Conservation (phyloP, 1,139 yeast species). For the Yamadazyma pseudoaaseri region DNA sequence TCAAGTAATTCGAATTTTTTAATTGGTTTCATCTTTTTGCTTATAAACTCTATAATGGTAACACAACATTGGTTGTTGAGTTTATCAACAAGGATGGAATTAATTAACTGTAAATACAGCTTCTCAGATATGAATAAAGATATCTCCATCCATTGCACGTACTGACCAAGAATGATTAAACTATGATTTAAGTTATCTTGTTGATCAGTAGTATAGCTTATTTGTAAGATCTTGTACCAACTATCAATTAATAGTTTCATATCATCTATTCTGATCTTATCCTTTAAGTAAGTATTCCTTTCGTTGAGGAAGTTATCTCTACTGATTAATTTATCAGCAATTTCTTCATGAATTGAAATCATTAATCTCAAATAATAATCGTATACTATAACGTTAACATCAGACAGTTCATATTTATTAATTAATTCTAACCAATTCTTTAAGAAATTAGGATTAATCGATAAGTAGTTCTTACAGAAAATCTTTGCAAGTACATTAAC, state of each 20-base stretch:
- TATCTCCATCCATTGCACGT: slow-evolving; percentile 95
- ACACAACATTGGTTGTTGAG: slow-evolving; percentile 49
- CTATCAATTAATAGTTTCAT: slow-evolving; percentile 63
- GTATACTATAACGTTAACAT: slow-evolving; percentile 48
- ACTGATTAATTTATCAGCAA: slow-evolving; percentile 85
- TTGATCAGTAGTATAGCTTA: slow-evolving; percentile 19
- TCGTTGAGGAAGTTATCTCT: slow-evolving; percentile 63
- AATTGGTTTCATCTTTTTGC: slow-evolving; percentile 90
- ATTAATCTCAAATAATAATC: slow-evolving; percentile 79
- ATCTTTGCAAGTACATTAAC: slow-evolving; percentile 71
- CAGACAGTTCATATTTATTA: slow-evolving; percentile 15
- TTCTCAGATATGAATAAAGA: slow-evolving; percentile 64
- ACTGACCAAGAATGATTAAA: slow-evolving; percentile 75
- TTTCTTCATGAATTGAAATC: slow-evolving; percentile 79
- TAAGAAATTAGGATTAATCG: slow-evolving; percentile 65
- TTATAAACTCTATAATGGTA: slow-evolving; percentile 75
- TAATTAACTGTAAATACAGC: slow-evolving; percentile 60
- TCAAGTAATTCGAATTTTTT: slow-evolving; percentile 77
- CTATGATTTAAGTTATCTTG: slow-evolving; percentile 56
- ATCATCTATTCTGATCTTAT: slow-evolving; percentile 74
- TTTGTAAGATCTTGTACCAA: slow-evolving; percentile 63
- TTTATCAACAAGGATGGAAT: slow-evolving; percentile 19
- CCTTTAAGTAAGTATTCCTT: slow-evolving; percentile 73
- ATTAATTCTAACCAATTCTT: slow-evolving; percentile 51
- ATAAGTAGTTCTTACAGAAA: slow-evolving; percentile 65